Evolutionary conservation across 2,329 filamentous ascomycete species (phyloP), one percentile per base, ranked within the genome.

Genomic region (Epichloe sp.): DNA sequence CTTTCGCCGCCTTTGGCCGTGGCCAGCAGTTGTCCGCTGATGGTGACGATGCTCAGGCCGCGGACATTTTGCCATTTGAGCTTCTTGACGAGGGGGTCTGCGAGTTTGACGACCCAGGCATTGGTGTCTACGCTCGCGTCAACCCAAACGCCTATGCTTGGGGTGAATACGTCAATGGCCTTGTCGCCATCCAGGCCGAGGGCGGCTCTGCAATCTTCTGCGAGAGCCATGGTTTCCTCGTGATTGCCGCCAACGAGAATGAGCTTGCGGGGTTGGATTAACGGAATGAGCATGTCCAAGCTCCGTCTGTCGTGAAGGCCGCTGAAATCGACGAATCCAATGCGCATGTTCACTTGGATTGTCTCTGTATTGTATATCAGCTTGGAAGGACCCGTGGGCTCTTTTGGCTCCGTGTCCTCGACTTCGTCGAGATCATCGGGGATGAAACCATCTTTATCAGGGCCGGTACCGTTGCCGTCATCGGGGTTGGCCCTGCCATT

Each of bases 61-160:
- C 88, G 83, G 23, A 97, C 89, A 53, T 88, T 90, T 70, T 97
- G 93, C 93, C 93, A 97, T 62, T 87, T 88, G 53, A 98, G 76
- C 58, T 85, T 85, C 67, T 88, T 88, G 53, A 95, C 86, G 19
- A 98, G 79, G 44, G 79, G 73, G 58, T 91, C 87, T 47, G 88
- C 89, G 17, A 98, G 77, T 67, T 90, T 95, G 54, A 98, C 86
- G 23, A 87, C 84, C 93, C 94, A 98, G 4, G 93, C 90, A 64
- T 97, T 96, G 5, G 91, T 97, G 64, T 98, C 93, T 42, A 97
- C 91, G 62, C 90, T 96, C 12, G 91, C 93, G 65, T 98, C 84
- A 42, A 98, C 77, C 14, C 76, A 72, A 36, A 77, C 73, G 23
- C 89, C 89, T n/a, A 87, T 73, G 10, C 71, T 67, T 1, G 93